Base-by-base conservation (phyloP, 805 yeast species). In the Alloascoidea hylecoeti region DNA sequence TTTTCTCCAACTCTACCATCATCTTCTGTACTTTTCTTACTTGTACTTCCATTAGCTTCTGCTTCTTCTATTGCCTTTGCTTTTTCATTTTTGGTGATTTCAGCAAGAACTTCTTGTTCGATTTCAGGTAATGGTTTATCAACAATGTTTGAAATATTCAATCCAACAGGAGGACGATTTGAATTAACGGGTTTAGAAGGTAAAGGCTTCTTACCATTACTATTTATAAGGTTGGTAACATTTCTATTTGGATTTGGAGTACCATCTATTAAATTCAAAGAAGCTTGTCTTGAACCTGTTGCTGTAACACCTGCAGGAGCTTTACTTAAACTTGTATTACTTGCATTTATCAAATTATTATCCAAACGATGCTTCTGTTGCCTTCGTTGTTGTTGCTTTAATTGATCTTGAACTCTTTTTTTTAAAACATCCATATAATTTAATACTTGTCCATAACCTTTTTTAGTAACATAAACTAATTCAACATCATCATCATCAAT, bases 401-500 rank as follows among this genome's bases (percentile, higher is more conserved):
- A n/a, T n/a, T 23, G 30, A 44, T 66, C 64, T 36, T 57, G 59
- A 27, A 64, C 63, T 15, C 72, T 64, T 40, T 66, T 62, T 33
- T 68, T 63, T 5, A 73, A 57, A 18, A 63, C 67, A 44, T 68
- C 71, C 42, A 88, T 82, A 50, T 78, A 70, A 41, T 64, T 70
- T n/a, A 75, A 75, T 42, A 85, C 64, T 33, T 78, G 81, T 43
- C 89, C 89, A 43, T 23, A 23, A 23, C 30, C 30, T n/a, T 23
- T 23, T 23, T 78, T 84, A 37, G 78, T 78, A 4, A 78, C 71
- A 41, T 52, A 60, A 38, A 56, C 51, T 38, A 62, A 48, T 36
- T 55, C 59, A 32, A 79, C 69, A 48, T 82, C 83, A 33, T 70
- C 73, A 43, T 68, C 78, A 47, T 75, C 76, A 38, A 89, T 64